Evolutionary conservation across 495 filamentous ascomycete genomes (phyloP).

Genomic region (Hypoxylon crocopeplum): DNA sequence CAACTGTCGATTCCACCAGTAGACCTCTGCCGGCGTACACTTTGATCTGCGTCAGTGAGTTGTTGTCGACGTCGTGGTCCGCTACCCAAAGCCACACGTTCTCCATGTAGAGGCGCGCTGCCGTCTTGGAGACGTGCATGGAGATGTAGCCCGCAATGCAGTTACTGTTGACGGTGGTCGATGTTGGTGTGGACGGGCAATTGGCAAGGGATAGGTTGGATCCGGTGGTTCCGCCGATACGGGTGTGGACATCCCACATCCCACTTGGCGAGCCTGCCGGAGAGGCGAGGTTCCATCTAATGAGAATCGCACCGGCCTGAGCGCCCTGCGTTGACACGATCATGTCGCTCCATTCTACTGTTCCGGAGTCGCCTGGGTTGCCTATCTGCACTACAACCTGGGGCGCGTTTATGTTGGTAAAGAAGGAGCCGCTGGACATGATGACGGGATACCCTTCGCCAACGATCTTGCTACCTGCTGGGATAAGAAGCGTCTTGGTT

Average conservation of each 20-base stretch:
- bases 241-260: conserved; percentile 91
- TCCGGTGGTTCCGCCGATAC: conserved; percentile 79
- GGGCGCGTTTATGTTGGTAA: conserved; percentile 70
- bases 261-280: conserved; percentile 67
- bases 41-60: conserved; percentile 64
- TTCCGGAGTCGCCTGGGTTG: conserved; percentile 69
- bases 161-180: conserved; percentile 49
- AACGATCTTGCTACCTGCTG: conserved; percentile 71
- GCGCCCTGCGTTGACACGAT: conserved; percentile 76
- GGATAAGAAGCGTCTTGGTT: conserved; percentile 77
- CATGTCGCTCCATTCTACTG: conserved; percentile 80
- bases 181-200: conserved; percentile 69
- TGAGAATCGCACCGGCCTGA: conserved; percentile 80
- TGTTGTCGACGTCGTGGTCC: conserved; percentile 76
- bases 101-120: conserved; percentile 65
- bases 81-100: conserved; percentile 75
- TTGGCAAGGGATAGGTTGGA: conserved; percentile 75
- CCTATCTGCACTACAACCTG: conserved; percentile 76
- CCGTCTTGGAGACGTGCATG: conserved; percentile 68
- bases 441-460: conserved; percentile 90
- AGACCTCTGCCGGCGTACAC: conserved; percentile 74
- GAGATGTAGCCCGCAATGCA: conserved; percentile 74
- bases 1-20: conserved; percentile 61
- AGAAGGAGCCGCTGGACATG: conserved; percentile 70
- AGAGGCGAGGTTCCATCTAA: conserved; percentile 83